A percentile compares a stretch with the other conserved stretches of the same genome.
phyloP scores from a whole-genome alignment of 2,329 filamentous ascomycete species.

The Epichloe brachyelytri region DNA sequence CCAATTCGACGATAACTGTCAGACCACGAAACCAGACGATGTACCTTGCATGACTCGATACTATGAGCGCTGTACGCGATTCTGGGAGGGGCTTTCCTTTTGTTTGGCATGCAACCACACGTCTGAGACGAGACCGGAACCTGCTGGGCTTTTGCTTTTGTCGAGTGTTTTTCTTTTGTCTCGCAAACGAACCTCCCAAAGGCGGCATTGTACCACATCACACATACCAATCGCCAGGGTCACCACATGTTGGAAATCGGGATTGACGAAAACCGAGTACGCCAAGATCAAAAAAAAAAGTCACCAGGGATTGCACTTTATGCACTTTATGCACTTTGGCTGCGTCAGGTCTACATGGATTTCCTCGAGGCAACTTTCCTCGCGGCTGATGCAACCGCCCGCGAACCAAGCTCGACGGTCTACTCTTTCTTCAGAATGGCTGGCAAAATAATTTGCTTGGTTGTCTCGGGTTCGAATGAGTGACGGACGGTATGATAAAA shows the following conservation, averaged over 20 bases:
- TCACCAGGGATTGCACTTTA: neutral
- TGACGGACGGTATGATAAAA: neutral
- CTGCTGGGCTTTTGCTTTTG: neutral
- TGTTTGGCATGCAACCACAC: neutral
- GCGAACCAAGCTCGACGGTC: neutral
- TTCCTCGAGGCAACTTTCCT: neutral
- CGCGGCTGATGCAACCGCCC: neutral
- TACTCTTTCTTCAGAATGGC: neutral
- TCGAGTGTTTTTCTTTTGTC: slow-evolving; percentile 1
- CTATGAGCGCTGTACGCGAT: neutral
- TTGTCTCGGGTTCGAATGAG: neutral
- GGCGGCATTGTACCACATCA: slow-evolving; percentile 5
- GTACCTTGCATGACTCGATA: neutral
- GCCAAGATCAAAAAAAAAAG: neutral
- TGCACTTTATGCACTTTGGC: neutral
- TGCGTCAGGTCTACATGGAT: neutral
- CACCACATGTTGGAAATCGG: neutral
- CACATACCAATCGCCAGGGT: slow-evolving; percentile 1
- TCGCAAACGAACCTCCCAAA: slow-evolving; percentile 1
- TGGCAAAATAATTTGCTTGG: neutral
- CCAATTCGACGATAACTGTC: slow-evolving; percentile 47
- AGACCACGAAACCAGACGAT: neutral
- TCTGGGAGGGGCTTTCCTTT: neutral
- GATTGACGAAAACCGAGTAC: neutral
- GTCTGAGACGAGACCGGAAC: slow-evolving; percentile 1